phyloP scores from a whole-genome alignment of 2,329 filamentous ascomycete species.

The Proliferodiscus dingleyae region DNA sequence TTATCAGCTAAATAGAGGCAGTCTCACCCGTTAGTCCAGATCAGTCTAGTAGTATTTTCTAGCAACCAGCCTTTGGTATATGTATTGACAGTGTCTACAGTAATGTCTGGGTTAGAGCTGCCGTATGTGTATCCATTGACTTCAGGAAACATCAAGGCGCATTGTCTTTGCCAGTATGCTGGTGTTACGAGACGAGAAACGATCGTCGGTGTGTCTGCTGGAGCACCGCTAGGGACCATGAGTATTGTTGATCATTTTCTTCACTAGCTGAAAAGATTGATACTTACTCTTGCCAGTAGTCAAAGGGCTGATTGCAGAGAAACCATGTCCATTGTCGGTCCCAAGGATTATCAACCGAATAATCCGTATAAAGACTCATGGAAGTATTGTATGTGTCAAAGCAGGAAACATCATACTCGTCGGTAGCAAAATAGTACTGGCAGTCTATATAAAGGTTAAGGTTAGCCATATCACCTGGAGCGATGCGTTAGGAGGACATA shows the following conservation, averaged over 20 bases:
- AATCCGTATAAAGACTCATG: constrained; percentile 46
- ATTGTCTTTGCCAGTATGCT: constrained; percentile 5
- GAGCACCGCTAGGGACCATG: background rate
- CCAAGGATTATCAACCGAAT: constrained; percentile 37
- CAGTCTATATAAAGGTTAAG: background rate
- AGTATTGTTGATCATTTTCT: background rate
- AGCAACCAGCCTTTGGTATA: constrained; percentile 7
- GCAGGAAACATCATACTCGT: constrained; percentile 37
- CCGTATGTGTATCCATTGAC: constrained; percentile 1
- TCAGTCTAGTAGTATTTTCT: constrained; percentile 4
- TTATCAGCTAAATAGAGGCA: background rate
- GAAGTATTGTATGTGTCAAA: constrained; percentile 45
- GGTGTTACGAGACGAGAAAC: constrained; percentile 4
- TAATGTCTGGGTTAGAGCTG: background rate
- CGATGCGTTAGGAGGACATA: background rate
- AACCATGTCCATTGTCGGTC: constrained; percentile 54
- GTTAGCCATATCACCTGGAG: background rate
- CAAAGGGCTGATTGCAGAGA: constrained; percentile 54
- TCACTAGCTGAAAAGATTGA: background rate
- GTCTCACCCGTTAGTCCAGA: background rate
- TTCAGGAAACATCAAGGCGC: constrained; percentile 1
- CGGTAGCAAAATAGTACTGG: background rate
- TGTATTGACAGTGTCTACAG: background rate
- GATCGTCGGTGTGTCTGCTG: background rate
- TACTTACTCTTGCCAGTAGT: constrained; percentile 41